Base-by-base conservation (phyloP, 805 yeast genomes). In the Lipomyces yamanashiensis region DNA sequence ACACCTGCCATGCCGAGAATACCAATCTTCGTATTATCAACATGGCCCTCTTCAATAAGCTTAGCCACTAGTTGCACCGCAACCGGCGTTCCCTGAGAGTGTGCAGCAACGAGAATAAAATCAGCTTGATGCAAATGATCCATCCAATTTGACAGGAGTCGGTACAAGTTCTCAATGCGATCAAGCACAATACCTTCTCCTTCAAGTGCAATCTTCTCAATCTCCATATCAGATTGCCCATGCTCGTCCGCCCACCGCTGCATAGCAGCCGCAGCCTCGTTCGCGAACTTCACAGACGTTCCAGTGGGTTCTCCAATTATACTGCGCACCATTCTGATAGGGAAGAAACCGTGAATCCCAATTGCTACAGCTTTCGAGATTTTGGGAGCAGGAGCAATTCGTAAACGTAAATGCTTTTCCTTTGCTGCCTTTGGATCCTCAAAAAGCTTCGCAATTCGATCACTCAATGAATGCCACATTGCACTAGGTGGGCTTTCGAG, bases 341-440 rank as follows among this genome's bases (percentile, higher is more conserved):
- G 99, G 78, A 95, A 93, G 72, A 92, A 93, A 0, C 99, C 99
- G 77, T 93, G 99, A 1, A 93, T 92, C 0, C 99, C 99, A 63
- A 93, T 85, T 41, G 95, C 88, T 37, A 93, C 81, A 0, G 89
- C 89, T 67, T 86, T 85, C 28, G 28, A 19, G 17, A 65, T 41
- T 28, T 57, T 44, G 15, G 66, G 68, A 19, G 69, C 61, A 9
- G 63, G 23, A 3, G 53, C 41, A 13, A 66, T 19, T 12, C 41
- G 54, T n/a, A 66, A 40, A 4, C 45, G 58, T 7, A 63, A 41
- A n/a, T 28, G 60, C 21, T 37, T 50, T 9, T 37, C 51, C 12
- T 36, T 19, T 7, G 45, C 13, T 2, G 23, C 36, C 23, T 51
- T 36, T 13, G 52, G 21, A 12, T 33, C 43, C 12, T 54, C 64